Conservation (phyloP, 2,329 filamentous ascomycete species). For the Bisporella sp. region DNA sequence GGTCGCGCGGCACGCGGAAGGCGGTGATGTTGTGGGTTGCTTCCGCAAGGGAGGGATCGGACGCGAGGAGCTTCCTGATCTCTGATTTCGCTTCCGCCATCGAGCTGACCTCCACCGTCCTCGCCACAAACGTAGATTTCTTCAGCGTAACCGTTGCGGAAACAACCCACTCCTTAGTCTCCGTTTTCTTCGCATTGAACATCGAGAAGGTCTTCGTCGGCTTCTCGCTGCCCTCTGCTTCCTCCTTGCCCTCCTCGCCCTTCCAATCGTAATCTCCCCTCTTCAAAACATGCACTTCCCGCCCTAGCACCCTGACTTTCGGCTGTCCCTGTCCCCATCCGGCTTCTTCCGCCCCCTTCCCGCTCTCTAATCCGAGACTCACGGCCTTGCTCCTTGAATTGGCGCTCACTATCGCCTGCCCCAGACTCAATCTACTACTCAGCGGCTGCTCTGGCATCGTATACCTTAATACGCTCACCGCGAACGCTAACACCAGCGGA, state of each 20-base stretch:
- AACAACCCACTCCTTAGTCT: conserved; percentile 36
- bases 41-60: conserved; percentile 42
- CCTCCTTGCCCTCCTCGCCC: conserved; percentile 1
- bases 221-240: neutral
- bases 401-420: conserved; percentile 75
- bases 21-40: conserved; percentile 47
- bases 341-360: conserved; percentile 57
- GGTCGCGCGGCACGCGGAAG: conserved; percentile 19
- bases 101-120: conserved; percentile 36
- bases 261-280: conserved; percentile 63
- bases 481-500: conserved; percentile 75
- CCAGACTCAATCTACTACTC: conserved; percentile 76
- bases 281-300: conserved; percentile 69
- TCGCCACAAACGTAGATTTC: conserved; percentile 50
- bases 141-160: conserved; percentile 46
- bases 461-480: conserved; percentile 63
- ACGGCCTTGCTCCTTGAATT: conserved; percentile 74
- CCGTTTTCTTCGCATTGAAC: neutral
- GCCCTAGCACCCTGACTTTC: conserved; percentile 59
- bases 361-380: conserved; percentile 63
- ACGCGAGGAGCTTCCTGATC: conserved; percentile 40
- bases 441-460: conserved; percentile 82
- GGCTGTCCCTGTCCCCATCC: conserved; percentile 71
- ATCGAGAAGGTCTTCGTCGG: neutral
- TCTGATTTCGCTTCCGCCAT: conserved; percentile 34